A percentile compares a stretch with the other conserved stretches of the same genome.
These are phyloP conservation scores for Colletotrichum theobromicola DNA, from an alignment of 2,329 filamentous ascomycete species.

Conservation along the genomic window DNA sequence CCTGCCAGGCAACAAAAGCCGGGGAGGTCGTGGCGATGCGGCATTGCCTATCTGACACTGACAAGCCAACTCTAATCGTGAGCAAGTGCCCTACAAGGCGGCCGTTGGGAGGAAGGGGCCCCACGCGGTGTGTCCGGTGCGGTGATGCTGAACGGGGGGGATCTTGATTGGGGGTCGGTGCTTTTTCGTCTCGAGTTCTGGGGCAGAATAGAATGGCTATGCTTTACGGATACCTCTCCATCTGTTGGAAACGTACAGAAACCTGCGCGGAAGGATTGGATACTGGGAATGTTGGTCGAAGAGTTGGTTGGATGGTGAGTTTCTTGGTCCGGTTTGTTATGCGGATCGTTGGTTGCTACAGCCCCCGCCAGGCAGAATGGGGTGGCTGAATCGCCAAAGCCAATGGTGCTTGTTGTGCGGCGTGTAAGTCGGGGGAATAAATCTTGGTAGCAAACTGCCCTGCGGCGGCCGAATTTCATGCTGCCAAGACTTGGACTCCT, in stretches of 20 bases:
- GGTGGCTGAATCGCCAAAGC: neutral
- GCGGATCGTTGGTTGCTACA: neutral
- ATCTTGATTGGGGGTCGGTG: neutral
- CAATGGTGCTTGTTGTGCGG: neutral
- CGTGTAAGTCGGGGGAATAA: neutral
- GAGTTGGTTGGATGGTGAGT: neutral
- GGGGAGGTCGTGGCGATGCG: neutral
- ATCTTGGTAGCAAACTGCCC: neutral
- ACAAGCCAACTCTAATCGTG: neutral
- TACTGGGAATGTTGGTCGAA: neutral
- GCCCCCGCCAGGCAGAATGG: neutral
- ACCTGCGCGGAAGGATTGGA: neutral
- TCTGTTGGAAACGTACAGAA: neutral
- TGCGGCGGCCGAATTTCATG: neutral
- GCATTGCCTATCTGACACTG: neutral
- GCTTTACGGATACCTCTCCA: neutral
- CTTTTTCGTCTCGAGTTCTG: neutral
- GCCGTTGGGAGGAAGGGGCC: neutral
- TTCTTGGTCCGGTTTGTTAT: neutral
- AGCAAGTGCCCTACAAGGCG: neutral
- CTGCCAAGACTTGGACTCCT: neutral
- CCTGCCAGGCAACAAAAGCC: neutral
- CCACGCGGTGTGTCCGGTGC: neutral
- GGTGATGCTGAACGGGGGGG: neutral
- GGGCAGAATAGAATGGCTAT: neutral